Conservation (phyloP, 2,329 filamentous ascomycete genomes). For the Penicillium sp. region DNA sequence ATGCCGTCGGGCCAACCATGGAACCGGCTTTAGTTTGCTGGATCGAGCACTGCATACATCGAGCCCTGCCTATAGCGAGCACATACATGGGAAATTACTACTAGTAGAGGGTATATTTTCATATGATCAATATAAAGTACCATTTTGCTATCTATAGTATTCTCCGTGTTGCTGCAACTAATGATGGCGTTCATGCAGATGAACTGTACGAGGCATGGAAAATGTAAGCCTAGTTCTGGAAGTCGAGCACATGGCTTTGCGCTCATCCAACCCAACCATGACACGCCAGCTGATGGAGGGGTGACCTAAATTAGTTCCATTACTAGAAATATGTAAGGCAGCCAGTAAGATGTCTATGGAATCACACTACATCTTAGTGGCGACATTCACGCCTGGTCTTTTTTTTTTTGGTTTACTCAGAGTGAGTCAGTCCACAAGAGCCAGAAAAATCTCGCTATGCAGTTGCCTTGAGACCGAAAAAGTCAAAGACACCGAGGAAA, state of each 20-base stretch:
- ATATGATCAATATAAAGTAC: background rate
- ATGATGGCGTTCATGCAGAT: slow-evolving; percentile 24
- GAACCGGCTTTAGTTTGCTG: slow-evolving; percentile 8
- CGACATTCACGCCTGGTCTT: background rate
- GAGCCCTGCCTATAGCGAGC: background rate
- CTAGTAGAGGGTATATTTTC: background rate
- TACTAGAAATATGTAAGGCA: slow-evolving; percentile 7
- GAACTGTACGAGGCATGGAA: slow-evolving; percentile 19
- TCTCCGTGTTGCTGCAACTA: slow-evolving; percentile 11
- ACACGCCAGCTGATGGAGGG: slow-evolving; percentile 12
- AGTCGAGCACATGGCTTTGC: slow-evolving; percentile 24
- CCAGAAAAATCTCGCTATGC: background rate
- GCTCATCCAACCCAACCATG: slow-evolving; percentile 20
- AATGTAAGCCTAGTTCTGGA: slow-evolving; percentile 19
- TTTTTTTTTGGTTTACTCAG: background rate
- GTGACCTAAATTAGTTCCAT: slow-evolving; percentile 1
- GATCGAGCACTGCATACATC: slow-evolving; percentile 5
- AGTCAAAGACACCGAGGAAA: background rate
- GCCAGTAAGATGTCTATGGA: slow-evolving; percentile 9
- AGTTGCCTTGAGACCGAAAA: slow-evolving; percentile 2
- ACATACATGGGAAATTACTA: background rate
- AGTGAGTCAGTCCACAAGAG: slow-evolving; percentile 4
- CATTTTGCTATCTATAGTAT: background rate
- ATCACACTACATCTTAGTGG: slow-evolving; percentile 2
- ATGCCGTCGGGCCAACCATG: slow-evolving; percentile 23